Evolutionary conservation across 1,284 basidiomycete genomes (phyloP).

Genomic region (Cryptococcus sp.): DNA sequence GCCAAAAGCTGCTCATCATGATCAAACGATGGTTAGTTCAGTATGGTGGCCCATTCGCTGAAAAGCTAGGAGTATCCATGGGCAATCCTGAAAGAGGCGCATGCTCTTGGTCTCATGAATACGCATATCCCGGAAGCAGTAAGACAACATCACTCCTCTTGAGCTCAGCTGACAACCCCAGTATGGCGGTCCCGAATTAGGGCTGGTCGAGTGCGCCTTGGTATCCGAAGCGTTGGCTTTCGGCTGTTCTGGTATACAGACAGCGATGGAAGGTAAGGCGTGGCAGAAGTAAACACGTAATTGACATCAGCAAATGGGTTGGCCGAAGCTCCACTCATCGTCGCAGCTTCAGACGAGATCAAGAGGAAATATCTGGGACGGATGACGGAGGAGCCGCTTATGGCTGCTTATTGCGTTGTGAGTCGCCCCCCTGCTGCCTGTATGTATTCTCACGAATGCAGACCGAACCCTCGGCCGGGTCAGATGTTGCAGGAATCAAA

Average conservation of each 20-base stretch:
- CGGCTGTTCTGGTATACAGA: conserved; percentile 54
- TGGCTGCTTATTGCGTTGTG: conserved; percentile 53
- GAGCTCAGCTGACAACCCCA: conserved; percentile 12
- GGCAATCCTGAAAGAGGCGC: conserved; percentile 53
- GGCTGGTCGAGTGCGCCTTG: conserved; percentile 50
- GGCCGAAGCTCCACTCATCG: conserved; percentile 52
- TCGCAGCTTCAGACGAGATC: conserved; percentile 50
- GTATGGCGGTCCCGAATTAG: conserved; percentile 53
- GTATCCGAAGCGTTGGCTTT: conserved; percentile 51
- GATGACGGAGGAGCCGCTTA: conserved; percentile 54
- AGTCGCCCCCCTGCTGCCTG: conserved; percentile 52
- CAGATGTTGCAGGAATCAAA: conserved; percentile 52
- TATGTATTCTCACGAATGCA: conserved; percentile 50
- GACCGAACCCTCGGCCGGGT: conserved; percentile 54
- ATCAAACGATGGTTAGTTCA: conserved; percentile 46
- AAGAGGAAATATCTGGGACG: conserved; percentile 55
- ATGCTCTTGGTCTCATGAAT: conserved; percentile 49
- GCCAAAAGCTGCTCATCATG: conserved; percentile 50
- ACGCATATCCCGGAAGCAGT: conserved; percentile 50
- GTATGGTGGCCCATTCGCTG: not conserved
- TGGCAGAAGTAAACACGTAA: too few relatives aligned
- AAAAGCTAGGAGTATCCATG: conserved; percentile 49
- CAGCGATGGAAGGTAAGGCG: conserved; percentile 47
- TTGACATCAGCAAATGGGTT: conserved; percentile 48
- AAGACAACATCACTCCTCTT: not conserved